A percentile compares a stretch with the other conserved stretches of the same genome.
These are phyloP conservation scores for Nakaseomyces nivariensis DNA, from an alignment of 1,139 yeast genomes.

Conservation along the genomic window DNA sequence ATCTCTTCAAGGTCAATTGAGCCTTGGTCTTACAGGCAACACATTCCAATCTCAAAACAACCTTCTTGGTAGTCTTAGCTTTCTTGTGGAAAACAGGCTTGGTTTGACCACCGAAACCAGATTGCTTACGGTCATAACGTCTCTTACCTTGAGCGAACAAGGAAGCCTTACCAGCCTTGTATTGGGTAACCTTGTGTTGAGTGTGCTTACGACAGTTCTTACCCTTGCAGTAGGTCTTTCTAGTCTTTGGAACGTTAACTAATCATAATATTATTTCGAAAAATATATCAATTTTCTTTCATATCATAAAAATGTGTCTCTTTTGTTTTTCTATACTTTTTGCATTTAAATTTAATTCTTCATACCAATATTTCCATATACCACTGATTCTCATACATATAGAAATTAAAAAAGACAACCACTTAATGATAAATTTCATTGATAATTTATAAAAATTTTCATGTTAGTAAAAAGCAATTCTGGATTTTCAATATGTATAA, in stretches of 20 bases:
- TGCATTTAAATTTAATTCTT: background rate
- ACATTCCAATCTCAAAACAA: constrained; percentile 98
- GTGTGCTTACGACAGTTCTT: constrained; percentile 99
- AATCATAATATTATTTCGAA: constrained; percentile 2
- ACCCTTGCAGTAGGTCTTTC: constrained; percentile 99
- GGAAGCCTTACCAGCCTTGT: constrained; percentile 99
- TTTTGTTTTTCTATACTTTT: background rate
- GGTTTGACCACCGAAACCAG: constrained; percentile 99
- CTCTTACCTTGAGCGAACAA: constrained; percentile 99
- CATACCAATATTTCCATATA: background rate
- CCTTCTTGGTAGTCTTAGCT: constrained; percentile 99
- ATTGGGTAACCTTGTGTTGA: constrained; percentile 99
- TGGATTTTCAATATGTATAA: too few relatives aligned
- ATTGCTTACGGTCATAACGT: constrained; percentile 99
- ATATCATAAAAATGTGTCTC: background rate
- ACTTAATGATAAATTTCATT: background rate
- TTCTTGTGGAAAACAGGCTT: constrained; percentile 99
- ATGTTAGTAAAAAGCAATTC: background rate
- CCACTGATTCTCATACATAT: too few relatives aligned
- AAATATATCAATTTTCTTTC: background rate
- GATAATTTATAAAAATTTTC: background rate
- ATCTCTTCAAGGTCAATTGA: constrained; percentile 96
- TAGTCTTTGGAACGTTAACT: constrained; percentile 99
- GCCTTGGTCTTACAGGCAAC: constrained; percentile 97
- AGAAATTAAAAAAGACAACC: background rate